A percentile compares a stretch with the other conserved stretches of the same genome.
These are phyloP conservation scores for Hericium coralloides DNA, from an alignment of 768 basidiomycete genomes.

Conservation along the genomic window DNA sequence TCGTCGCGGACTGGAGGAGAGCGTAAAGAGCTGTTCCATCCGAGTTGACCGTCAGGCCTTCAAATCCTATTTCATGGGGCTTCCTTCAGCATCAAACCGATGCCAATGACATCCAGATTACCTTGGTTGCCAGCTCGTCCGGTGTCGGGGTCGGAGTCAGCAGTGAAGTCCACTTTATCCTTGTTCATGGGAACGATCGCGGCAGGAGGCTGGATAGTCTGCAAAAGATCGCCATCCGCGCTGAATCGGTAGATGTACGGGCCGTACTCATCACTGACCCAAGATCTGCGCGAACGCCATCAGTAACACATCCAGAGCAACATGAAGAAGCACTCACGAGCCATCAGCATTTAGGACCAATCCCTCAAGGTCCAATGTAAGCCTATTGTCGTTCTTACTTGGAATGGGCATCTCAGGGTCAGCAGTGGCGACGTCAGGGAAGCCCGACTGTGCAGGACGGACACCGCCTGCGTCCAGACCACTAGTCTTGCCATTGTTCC, in stretches of 20 bases:
- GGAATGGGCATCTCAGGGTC: conserved; percentile 40
- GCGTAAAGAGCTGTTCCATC: conserved; percentile 44
- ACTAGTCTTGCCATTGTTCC: conserved; percentile 35
- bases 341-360: conserved; percentile 50
- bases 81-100: not conserved
- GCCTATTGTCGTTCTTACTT: conserved; percentile 37
- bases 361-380: conserved; percentile 52
- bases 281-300: conserved; percentile 31
- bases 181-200: conserved; percentile 42
- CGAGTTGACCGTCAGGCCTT: conserved; percentile 46
- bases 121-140: conserved; percentile 52
- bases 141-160: conserved; percentile 36
- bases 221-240: conserved; percentile 36
- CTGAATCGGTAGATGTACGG: conserved; percentile 53
- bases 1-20: conserved; percentile 52
- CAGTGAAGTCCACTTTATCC: conserved; percentile 46
- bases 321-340: conserved; percentile 28
- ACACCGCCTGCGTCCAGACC: conserved; percentile 47
- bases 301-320: not conserved
- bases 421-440: conserved; percentile 21
- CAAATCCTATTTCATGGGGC: conserved; percentile 34
- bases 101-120: conserved; percentile 7
- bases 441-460: conserved; percentile 29
- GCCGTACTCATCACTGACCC: conserved; percentile 65
- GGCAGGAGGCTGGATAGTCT: conserved; percentile 48